A percentile compares a stretch with the other conserved stretches of the same genome.
Evolutionary conservation across 2,329 filamentous ascomycete species (phyloP).

Genomic region (Rhytidhysteron rufulum): DNA sequence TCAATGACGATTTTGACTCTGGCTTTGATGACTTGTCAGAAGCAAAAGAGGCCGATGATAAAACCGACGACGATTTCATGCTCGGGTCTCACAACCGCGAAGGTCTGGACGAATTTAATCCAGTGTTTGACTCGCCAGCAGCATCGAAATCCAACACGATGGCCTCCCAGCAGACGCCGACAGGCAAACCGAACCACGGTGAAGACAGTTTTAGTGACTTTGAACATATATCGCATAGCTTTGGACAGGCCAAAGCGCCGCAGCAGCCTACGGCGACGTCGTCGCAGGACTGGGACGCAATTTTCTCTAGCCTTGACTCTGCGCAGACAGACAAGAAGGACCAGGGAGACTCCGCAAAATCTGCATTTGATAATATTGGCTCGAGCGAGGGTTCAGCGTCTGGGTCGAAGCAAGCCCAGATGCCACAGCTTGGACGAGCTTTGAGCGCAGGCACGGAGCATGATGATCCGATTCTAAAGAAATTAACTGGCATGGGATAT

Average conservation of each 20-base stretch:
- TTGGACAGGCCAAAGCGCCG: slow-evolving; percentile 32
- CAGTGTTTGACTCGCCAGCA: slow-evolving; percentile 68
- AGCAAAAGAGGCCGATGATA: slow-evolving; percentile 66
- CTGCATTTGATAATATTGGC: slow-evolving; percentile 33
- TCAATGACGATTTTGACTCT: slow-evolving; percentile 70
- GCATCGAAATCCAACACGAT: slow-evolving; percentile 47
- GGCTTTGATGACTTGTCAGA: slow-evolving; percentile 82
- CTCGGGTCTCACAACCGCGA: slow-evolving; percentile 61
- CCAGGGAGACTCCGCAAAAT: slow-evolving; percentile 32
- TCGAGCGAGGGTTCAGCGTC: slow-evolving; percentile 27
- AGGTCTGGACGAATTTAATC: slow-evolving; percentile 73
- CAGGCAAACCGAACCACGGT: slow-evolving; percentile 24
- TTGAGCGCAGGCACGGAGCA: slow-evolving; percentile 72
- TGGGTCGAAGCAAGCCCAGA: slow-evolving; percentile 24
- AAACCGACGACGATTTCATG: slow-evolving; percentile 75
- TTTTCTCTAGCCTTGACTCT: slow-evolving; percentile 77
- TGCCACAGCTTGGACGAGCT: slow-evolving; percentile 59
- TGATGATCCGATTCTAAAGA: slow-evolving; percentile 88
- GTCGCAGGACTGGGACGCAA: slow-evolving; percentile 86
- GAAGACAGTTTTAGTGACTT: slow-evolving; percentile 51
- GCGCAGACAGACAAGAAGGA: slow-evolving; percentile 35
- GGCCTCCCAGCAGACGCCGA: slow-evolving; percentile 40
- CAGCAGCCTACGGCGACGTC: slow-evolving; percentile 37
- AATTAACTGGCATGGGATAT: slow-evolving; percentile 88
- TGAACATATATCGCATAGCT: slow-evolving; percentile 40